Evolutionary conservation across 169 alveolate genomes (phyloP).

Genomic region (Neospora caninum): DNA sequence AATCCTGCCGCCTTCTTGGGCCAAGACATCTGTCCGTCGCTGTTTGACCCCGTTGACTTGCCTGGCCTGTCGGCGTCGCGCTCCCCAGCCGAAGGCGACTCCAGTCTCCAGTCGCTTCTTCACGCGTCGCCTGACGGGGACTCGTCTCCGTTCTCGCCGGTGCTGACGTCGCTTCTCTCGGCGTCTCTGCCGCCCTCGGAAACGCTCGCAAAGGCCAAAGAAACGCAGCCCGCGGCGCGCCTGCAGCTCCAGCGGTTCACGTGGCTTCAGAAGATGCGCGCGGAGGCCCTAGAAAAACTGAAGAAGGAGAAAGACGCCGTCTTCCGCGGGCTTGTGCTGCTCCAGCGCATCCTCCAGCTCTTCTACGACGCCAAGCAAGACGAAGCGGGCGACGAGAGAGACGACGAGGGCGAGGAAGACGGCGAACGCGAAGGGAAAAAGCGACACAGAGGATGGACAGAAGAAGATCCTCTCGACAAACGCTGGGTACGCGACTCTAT

Average conservation of each 20-base stretch:
- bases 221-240: neutral
- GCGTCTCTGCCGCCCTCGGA: neutral
- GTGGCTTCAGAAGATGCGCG: conserved; percentile 1
- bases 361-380: neutral
- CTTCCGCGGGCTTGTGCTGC: neutral
- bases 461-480: conserved; percentile 7
- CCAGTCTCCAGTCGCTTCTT: too few relatives aligned
- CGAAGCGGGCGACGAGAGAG: neutral
- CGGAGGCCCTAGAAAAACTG: conserved; percentile 2
- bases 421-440: neutral
- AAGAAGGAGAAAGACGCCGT: neutral
- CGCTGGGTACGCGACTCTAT: neutral
- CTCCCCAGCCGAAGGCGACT: too few relatives aligned
- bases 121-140: neutral
- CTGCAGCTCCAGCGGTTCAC: neutral
- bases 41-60: neutral
- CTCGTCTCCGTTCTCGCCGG: neutral
- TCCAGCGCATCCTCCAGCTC: neutral
- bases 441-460: neutral
- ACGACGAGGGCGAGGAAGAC: neutral
- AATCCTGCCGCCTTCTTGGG: neutral
- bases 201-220: neutral
- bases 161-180: neutral
- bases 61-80: neutral
- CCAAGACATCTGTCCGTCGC: neutral